Conservation (phyloP, 371 early-diverging fungal species). For the Saksenaea oblongispora region DNA sequence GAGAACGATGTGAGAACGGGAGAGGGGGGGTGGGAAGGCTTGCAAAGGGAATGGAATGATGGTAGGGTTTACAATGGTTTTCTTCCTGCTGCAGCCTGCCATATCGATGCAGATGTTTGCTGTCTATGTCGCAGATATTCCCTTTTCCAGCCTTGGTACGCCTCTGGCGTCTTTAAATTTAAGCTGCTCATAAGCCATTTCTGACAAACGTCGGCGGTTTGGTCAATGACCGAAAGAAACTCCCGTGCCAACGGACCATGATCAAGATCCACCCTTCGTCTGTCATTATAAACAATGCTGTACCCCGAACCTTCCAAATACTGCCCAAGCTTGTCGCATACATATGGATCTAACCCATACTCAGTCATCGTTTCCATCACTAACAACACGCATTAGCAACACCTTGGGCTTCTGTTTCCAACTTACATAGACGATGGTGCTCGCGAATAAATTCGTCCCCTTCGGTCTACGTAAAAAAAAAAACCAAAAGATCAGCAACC, state of each 20-base stretch:
- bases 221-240: not conserved
- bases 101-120: not conserved
- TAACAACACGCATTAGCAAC: not conserved
- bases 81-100: conserved; percentile 4
- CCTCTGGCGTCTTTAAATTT: not conserved
- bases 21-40: not conserved
- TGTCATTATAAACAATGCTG: not conserved
- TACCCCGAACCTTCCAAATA: not conserved
- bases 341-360: not conserved
- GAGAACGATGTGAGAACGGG: not conserved
- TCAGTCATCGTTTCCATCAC: not conserved
- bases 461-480: not conserved
- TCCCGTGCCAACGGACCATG: not conserved
- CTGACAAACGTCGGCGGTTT: not conserved
- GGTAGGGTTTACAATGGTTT: not conserved
- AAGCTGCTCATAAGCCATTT: not conserved
- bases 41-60: not conserved
- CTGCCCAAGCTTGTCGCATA: not conserved
- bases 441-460: not conserved
- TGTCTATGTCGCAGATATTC: not conserved
- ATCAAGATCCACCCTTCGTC: not conserved
- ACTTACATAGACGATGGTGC: not conserved
- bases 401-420: not conserved
- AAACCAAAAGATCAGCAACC: not conserved
- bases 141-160: not conserved